A percentile compares a stretch with the other conserved stretches of the same genome.
These are phyloP conservation scores for Chlamydomonas sp. DNA, from an alignment of 139 green algal species.

Conservation along the genomic window DNA sequence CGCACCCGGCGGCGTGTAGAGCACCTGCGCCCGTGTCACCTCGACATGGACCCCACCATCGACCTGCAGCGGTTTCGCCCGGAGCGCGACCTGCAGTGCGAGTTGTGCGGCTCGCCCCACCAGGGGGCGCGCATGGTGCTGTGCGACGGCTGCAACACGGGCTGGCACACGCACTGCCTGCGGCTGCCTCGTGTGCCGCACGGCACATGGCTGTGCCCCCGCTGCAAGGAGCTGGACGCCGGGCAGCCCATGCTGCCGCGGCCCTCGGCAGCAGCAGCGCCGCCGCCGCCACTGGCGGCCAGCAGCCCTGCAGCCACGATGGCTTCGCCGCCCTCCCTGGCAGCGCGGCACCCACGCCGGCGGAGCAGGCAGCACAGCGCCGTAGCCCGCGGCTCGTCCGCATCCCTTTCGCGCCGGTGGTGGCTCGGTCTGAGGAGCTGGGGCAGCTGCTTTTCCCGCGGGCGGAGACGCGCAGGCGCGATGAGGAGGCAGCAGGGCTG, in stretches of 20 bases:
- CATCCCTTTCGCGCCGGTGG: too few species aligned
- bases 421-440: background rate
- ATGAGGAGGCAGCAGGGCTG: background rate
- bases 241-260: background rate
- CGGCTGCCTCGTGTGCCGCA: constrained; percentile 57
- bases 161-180: constrained; percentile 70
- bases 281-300: background rate
- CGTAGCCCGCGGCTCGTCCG: too few species aligned
- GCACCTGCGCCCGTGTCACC: background rate
- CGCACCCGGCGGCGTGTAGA: background rate
- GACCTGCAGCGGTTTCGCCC: background rate
- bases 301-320: background rate
- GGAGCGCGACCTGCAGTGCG: constrained; percentile 36
- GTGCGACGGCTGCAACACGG: constrained; percentile 75
- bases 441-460: background rate
- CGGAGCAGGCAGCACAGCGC: too few species aligned
- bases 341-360: background rate
- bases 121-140: constrained; percentile 67
- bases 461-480: background rate
- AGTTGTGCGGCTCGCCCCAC: constrained; percentile 49
- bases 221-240: background rate
- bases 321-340: background rate
- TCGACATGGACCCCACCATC: background rate
- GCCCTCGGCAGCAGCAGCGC: background rate
- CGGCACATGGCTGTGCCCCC: constrained; percentile 73